phyloP scores from a whole-genome alignment of 2,329 filamentous ascomycete genomes.

The Trichoderma pleuroti region DNA sequence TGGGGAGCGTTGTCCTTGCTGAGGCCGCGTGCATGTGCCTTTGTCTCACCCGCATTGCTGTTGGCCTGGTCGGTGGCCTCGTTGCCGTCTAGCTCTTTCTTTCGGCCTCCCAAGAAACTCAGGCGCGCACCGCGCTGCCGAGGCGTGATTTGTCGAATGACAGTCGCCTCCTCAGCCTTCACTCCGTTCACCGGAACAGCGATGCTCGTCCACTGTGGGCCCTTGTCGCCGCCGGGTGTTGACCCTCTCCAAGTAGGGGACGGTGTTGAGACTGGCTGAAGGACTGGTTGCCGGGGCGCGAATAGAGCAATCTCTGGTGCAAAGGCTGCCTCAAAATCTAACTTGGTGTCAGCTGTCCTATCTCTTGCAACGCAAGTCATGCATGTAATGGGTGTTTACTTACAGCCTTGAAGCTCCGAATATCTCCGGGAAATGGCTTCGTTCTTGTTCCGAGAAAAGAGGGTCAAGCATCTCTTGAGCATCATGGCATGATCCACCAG shows the following conservation, averaged over 20 bases:
- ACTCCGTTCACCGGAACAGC: constrained; percentile 35
- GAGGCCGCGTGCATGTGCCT: constrained; percentile 30
- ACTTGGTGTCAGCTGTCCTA: constrained; percentile 22
- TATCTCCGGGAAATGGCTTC: constrained; percentile 54
- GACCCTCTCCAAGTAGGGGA: constrained; percentile 49
- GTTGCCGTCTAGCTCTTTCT: constrained; percentile 37
- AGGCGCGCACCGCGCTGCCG: constrained; percentile 52
- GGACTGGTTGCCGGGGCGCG: constrained; percentile 46
- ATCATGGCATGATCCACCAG: constrained; percentile 86
- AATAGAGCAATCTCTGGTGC: constrained; percentile 64
- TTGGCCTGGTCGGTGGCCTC: constrained; percentile 29
- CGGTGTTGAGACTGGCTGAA: constrained; percentile 40
- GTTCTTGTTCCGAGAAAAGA: constrained; percentile 63
- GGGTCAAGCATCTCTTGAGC: constrained; percentile 74
- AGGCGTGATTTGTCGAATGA: constrained; percentile 49
- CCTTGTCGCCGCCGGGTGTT: constrained; percentile 42
- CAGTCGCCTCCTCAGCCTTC: constrained; percentile 47
- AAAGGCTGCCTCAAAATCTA: constrained; percentile 61
- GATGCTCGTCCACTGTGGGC: constrained; percentile 32
- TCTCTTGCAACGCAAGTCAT: neutral
- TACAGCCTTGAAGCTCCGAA: constrained; percentile 63
- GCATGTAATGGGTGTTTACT: constrained; percentile 30
- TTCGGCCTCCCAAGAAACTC: constrained; percentile 55
- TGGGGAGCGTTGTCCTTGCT: constrained; percentile 31
- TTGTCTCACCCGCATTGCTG: constrained; percentile 33